These are phyloP conservation scores for Salix caprea DNA, from an alignment of 345 rosid species.

Conservation along the genomic window DNA sequence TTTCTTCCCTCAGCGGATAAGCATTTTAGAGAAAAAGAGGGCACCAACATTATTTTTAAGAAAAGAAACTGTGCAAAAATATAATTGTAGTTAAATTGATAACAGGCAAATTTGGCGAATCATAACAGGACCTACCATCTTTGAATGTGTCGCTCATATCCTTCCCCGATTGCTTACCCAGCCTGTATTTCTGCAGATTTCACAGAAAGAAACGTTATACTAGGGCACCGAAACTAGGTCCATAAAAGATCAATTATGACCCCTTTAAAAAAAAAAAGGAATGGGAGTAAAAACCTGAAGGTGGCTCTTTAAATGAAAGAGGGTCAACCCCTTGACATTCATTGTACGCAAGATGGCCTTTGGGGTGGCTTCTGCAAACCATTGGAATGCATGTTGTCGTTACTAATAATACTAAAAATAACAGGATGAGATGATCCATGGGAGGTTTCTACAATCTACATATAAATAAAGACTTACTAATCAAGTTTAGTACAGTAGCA, in stretches of 20 bases:
- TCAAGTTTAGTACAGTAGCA: too few species aligned
- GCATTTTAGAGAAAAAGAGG: not conserved
- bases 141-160: constrained; percentile 55
- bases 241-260: not conserved
- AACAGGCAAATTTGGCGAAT: not conserved
- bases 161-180: constrained; percentile 83
- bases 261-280: not conserved
- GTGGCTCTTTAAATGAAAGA: constrained; percentile 88
- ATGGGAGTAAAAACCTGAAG: constrained; percentile 57
- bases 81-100: not conserved
- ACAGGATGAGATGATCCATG: not conserved
- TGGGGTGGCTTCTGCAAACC: constrained; percentile 80
- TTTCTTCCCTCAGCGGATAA: not conserved
- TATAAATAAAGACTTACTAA: too few species aligned
- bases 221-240: not conserved
- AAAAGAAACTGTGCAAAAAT: not conserved
- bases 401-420: constrained; percentile 1
- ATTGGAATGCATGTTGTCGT: not conserved
- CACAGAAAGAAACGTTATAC: constrained; percentile 12
- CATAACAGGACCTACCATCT: constrained; percentile 37
- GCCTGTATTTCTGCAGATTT: constrained; percentile 64
- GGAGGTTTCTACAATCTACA: too few species aligned
- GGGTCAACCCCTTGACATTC: constrained; percentile 85
- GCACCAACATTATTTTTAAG: not conserved
- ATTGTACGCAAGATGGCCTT: constrained; percentile 91